Percentiles rank a stretch among this genome's conserved stretches.
Evolutionary conservation across 345 rosid species (phyloP).

Genomic region (Luvunga scandens): DNA sequence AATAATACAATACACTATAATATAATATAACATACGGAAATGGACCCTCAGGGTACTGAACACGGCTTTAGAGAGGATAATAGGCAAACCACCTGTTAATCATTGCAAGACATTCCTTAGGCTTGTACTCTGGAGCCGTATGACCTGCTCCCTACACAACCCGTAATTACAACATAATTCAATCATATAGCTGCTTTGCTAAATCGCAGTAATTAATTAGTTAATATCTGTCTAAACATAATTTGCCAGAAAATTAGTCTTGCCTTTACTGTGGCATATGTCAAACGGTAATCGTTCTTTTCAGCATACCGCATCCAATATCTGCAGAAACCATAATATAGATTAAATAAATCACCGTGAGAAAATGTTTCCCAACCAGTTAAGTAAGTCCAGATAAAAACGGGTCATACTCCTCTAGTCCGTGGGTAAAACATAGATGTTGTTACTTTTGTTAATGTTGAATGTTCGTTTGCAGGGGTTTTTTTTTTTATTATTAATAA

Average conservation of each 20-base stretch:
- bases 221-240: neutral
- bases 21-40: no score
- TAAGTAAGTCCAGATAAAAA: no score
- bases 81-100: conserved; percentile 21
- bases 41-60: no score
- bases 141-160: conserved; percentile 31
- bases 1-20: no score
- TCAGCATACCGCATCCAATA: neutral
- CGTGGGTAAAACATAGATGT: no score
- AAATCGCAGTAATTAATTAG: neutral
- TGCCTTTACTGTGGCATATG: conserved; percentile 10
- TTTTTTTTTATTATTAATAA: no score
- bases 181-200: neutral
- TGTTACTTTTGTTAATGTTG: no score
- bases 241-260: neutral
- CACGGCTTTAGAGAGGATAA: neutral
- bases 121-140: conserved; percentile 30
- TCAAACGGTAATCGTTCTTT: neutral
- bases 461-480: no score
- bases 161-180: neutral
- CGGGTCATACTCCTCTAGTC: no score
- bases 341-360: no score
- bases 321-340: neutral
- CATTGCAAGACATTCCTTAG: conserved; percentile 26
- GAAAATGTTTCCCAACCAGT: no score